Evolutionary conservation across 352 stramenopile genomes (phyloP).

Genomic region (Pseudoperonospora humuli): DNA sequence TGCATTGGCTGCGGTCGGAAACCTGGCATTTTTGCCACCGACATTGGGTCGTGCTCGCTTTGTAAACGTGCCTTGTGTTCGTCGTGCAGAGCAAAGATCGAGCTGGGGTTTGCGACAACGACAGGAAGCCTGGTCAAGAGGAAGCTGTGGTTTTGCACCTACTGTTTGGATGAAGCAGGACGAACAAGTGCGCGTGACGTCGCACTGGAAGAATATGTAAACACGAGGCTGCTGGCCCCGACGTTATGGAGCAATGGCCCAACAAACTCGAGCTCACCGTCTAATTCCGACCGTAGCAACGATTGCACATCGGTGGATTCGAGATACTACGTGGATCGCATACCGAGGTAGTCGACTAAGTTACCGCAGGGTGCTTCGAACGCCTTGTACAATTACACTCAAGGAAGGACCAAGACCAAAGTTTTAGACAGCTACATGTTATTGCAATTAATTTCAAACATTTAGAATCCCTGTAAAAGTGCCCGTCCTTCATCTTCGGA

Average conservation of each 20-base stretch:
- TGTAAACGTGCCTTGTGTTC: conserved; percentile 22
- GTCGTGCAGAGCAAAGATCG: conserved; percentile 14
- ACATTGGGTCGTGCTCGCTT: conserved; percentile 18
- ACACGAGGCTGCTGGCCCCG: background rate
- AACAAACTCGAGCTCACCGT: conserved; percentile 13
- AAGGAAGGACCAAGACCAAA: too few species aligned
- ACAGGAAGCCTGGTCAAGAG: conserved; percentile 13
- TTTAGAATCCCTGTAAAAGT: conserved; percentile 6
- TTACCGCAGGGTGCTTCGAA: too few species aligned
- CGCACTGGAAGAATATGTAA: conserved; percentile 16
- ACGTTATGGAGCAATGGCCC: conserved; percentile 15
- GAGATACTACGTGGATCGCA: conserved; percentile 17
- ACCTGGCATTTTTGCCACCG: conserved; percentile 19
- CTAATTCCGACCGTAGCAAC: conserved; percentile 11
- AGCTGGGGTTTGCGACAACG: conserved; percentile 16
- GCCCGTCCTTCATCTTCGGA: conserved; percentile 7
- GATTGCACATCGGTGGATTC: conserved; percentile 15
- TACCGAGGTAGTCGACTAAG: conserved; percentile 8
- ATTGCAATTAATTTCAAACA: conserved; percentile 7
- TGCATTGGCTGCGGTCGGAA: conserved; percentile 25
- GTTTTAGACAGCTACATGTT: conserved; percentile 1
- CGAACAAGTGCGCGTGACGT: conserved; percentile 12
- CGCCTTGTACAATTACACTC: too few species aligned
- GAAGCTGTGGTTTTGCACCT: conserved; percentile 26
- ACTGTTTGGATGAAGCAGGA: conserved; percentile 17